phyloP scores from a whole-genome alignment of 2,329 filamentous ascomycete species.

The Curvularia lunata region DNA sequence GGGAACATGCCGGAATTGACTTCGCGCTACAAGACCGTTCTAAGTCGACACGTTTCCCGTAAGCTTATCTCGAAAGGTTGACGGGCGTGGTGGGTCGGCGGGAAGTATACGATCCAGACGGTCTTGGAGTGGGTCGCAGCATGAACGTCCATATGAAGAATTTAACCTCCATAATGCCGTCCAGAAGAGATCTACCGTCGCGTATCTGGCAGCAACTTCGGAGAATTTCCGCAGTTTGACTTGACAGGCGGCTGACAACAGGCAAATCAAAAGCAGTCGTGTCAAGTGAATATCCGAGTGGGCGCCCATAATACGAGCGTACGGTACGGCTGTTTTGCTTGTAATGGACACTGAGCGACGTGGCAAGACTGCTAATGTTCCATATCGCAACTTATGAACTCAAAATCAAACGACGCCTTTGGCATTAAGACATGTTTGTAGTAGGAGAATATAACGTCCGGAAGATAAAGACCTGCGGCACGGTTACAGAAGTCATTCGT shows the following conservation, averaged over 20 bases:
- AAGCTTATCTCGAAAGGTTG: conserved; percentile 3
- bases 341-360: background rate
- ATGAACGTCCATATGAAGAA: background rate
- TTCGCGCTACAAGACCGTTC: background rate
- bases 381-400: background rate
- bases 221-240: background rate
- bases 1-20: background rate
- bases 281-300: background rate
- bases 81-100: background rate
- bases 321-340: background rate
- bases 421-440: background rate
- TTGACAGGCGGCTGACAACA: no score
- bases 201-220: background rate
- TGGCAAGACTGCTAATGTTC: no score
- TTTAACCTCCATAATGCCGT: background rate
- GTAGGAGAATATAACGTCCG: no score
- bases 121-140: background rate
- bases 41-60: background rate
- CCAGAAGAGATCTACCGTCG: background rate
- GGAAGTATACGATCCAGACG: background rate
- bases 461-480: no score
- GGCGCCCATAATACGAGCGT: no score
- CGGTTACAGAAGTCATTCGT: no score
- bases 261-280: background rate
- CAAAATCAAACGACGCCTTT: background rate